Evolutionary conservation across 805 yeast genomes (phyloP), one percentile per base, ranked within the genome.

Genomic region (Teunomyces funiuensis): DNA sequence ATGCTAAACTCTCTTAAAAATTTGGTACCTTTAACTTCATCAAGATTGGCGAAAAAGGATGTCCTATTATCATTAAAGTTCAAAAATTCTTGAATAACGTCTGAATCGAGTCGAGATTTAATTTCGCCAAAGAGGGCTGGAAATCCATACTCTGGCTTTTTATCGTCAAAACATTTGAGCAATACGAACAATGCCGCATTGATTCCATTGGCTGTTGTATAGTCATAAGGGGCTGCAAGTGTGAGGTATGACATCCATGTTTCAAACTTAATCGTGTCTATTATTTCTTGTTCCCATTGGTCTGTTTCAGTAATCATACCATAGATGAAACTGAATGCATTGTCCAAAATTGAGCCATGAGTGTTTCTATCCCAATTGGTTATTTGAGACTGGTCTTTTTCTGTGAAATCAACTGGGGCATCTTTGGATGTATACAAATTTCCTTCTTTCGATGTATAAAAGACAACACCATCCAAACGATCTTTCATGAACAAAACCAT

Each of bases 171-270:
- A 36, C 70, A 69, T 50, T 76, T 79, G 31, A 83, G 63, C 1
- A 80, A 73, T 17, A 79, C 80, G 23, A 77, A 65, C 22, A 80
- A 58, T 15, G 81, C 76, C 28, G 71, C 66, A 31, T 20, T 20
- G 47, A 80, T 60, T 0, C 82, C 77, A 44, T 73, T 74, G 1
- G 88, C 79, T 26, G 71, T 63, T 4, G 75, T 68, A 49, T 73
- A 80, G 51, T 85, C 89, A 55, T 71, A 83, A 0, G 91, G 84
- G 40, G 79, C 74, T 6, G 70, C 61, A 41, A 81, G 52, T 2
- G 74, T 66, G 6, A 83, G 55, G 27, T 78, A 68, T 2, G 69
- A 60, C 11, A 80, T 46, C 71, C 85, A 75, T 10, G 68, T 65
- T 8, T 68, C 63, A 44, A 71, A 65, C 0, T 63, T 51, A 6